Conservation (phyloP, 2,329 filamentous ascomycete species). For the Myriangium duriaei region DNA sequence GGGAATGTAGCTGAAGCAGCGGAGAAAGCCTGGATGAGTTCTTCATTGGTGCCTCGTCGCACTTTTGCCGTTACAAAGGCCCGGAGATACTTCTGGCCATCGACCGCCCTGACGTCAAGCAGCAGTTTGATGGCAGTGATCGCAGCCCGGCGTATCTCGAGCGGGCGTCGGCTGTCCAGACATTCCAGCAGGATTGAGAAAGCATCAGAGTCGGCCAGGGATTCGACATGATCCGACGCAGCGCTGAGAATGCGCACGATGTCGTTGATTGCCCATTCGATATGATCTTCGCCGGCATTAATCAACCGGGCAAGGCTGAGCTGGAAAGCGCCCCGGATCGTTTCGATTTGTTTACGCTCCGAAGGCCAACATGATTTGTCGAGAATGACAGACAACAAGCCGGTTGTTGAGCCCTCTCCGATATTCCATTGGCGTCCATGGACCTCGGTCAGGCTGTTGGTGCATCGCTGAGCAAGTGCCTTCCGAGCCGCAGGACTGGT, state of each 20-base stretch:
- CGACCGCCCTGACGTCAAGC: slow-evolving; percentile 61
- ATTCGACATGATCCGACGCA: slow-evolving; percentile 43
- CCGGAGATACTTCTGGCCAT: slow-evolving; percentile 54
- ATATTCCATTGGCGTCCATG: slow-evolving; percentile 33
- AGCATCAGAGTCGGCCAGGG: slow-evolving; percentile 60
- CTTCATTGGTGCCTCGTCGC: slow-evolving; percentile 65
- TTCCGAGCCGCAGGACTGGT: slow-evolving; percentile 25
- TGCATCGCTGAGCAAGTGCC: slow-evolving; percentile 27
- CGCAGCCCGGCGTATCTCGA: slow-evolving; percentile 65
- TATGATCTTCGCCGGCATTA: slow-evolving; percentile 70
- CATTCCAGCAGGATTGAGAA: slow-evolving; percentile 78
- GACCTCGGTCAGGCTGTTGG: slow-evolving; percentile 27
- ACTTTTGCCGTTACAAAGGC: slow-evolving; percentile 64
- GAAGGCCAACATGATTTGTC: slow-evolving; percentile 30
- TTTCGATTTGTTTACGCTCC: slow-evolving; percentile 32
- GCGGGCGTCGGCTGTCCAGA: slow-evolving; percentile 69
- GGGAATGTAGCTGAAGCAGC: slow-evolving; percentile 84
- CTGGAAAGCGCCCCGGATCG: slow-evolving; percentile 50
- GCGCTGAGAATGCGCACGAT: slow-evolving; percentile 47
- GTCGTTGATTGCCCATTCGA: slow-evolving; percentile 47
- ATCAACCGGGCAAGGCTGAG: slow-evolving; percentile 79
- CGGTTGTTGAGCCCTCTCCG: slow-evolving; percentile 34
- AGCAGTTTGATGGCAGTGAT: slow-evolving; percentile 73
- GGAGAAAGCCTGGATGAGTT: slow-evolving; percentile 83
- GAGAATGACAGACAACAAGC: slow-evolving; percentile 29